Conservation (phyloP, 2,329 filamentous ascomycete genomes). For the Cordyceps cicadae region DNA sequence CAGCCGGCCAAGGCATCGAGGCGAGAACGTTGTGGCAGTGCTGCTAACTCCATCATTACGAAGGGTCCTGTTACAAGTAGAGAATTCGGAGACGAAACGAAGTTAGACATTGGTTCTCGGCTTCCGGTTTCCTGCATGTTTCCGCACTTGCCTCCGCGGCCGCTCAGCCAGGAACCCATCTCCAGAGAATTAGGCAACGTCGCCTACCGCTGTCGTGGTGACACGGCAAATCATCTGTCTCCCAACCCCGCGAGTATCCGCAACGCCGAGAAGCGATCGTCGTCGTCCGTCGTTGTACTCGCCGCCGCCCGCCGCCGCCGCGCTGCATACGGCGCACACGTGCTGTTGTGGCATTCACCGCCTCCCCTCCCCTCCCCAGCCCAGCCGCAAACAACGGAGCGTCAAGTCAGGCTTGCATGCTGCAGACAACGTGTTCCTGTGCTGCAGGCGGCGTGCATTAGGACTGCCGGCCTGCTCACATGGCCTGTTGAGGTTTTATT, state of each 20-base stretch:
- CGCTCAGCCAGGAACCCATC: too few relatives aligned
- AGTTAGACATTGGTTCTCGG: neutral
- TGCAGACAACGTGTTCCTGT: neutral
- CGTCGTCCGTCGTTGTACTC: neutral
- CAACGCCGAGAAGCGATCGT: neutral
- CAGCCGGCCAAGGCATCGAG: neutral
- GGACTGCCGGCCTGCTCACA: neutral
- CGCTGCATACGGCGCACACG: neutral
- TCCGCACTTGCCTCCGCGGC: too few relatives aligned
- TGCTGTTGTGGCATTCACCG: constrained; percentile 1
- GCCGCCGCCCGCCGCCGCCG: neutral
- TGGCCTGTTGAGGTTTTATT: neutral
- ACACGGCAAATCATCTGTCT: neutral
- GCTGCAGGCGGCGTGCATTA: neutral
- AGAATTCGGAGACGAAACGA: neutral
- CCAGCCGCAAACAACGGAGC: neutral
- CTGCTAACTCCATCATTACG: neutral
- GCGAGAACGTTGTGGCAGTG: neutral
- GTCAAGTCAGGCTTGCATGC: neutral
- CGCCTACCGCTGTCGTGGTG: too few relatives aligned
- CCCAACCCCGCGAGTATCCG: neutral
- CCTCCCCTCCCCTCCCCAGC: neutral
- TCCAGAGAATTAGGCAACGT: too few relatives aligned
- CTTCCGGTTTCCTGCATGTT: neutral
- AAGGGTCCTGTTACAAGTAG: neutral